These are phyloP conservation scores for Ceratocystis papillata DNA, from an alignment of 2,329 filamentous ascomycete species.

Conservation along the genomic window DNA sequence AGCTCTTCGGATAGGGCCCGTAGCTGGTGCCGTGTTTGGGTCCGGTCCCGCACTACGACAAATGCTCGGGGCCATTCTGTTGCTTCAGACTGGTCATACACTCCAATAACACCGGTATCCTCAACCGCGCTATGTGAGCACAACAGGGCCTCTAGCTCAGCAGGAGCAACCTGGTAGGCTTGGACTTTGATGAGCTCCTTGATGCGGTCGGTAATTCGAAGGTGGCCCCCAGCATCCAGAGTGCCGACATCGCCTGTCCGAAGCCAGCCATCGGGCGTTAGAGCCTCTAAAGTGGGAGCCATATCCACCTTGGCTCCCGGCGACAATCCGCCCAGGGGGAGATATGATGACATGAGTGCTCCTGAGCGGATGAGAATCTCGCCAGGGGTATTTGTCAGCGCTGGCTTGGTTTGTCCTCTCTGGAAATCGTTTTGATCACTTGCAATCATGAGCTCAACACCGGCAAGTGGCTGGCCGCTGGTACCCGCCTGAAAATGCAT, in stretches of 20 bases:
- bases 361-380: conserved; percentile 57
- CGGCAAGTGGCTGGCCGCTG: conserved; percentile 53
- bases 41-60: conserved; percentile 36
- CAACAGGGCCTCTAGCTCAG: conserved; percentile 36
- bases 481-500: conserved; percentile 45
- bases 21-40: conserved; percentile 31
- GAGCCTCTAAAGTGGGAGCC: conserved; percentile 32
- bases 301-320: conserved; percentile 30
- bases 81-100: conserved; percentile 44
- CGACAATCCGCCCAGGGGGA: conserved; percentile 42
- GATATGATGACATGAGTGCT: conserved; percentile 58
- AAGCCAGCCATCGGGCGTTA: conserved; percentile 52
- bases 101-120: conserved; percentile 55
- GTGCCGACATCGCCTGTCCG: conserved; percentile 61
- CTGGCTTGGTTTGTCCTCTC: conserved; percentile 25
- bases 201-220: conserved; percentile 60
- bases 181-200: conserved; percentile 58
- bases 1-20: conserved; percentile 44
- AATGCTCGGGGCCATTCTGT: conserved; percentile 55
- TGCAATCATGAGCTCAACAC: conserved; percentile 56
- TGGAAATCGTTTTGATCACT: conserved; percentile 34
- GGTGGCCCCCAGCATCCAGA: conserved; percentile 42
- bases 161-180: conserved; percentile 49
- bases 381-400: conserved; percentile 41
- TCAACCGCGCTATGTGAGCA: conserved; percentile 39